Conservation (phyloP, 805 yeast genomes). For the Teunomyces panamensis region DNA sequence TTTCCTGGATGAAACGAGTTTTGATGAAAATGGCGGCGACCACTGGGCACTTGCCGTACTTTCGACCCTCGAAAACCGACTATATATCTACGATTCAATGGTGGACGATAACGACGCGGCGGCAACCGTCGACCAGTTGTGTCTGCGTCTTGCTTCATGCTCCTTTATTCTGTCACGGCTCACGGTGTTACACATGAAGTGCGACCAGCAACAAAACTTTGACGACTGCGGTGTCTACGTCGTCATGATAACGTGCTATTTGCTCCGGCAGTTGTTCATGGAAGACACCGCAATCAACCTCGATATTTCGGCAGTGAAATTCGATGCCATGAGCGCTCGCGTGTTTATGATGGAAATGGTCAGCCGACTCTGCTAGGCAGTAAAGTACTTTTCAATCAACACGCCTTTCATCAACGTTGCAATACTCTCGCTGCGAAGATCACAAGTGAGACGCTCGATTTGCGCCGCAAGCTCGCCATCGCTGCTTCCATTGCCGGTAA, state of each 20-base stretch:
- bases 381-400: conserved; percentile 23
- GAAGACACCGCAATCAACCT: conserved; percentile 28
- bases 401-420: conserved; percentile 26
- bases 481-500: conserved; percentile 4
- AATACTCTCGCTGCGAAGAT: conserved; percentile 21
- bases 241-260: conserved; percentile 35
- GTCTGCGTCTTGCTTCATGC: conserved; percentile 16
- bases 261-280: conserved; percentile 5
- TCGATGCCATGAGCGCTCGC: conserved; percentile 50
- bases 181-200: conserved; percentile 27
- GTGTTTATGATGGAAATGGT: conserved; percentile 30
- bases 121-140: conserved; percentile 4
- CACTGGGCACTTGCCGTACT: conserved; percentile 73
- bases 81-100: conserved; percentile 62
- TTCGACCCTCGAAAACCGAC: conserved; percentile 43
- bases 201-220: conserved; percentile 64
- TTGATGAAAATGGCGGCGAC: conserved; percentile 56
- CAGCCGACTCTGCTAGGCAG: neutral
- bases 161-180: conserved; percentile 3
- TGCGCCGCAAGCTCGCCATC: conserved; percentile 9
- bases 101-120: conserved; percentile 13
- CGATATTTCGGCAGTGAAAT: conserved; percentile 26
- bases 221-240: conserved; percentile 61
- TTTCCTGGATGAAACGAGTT: conserved; percentile 49
- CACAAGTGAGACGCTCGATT: conserved; percentile 12